Conservation (phyloP, 768 basidiomycete genomes). For the Amanita thiersii region DNA sequence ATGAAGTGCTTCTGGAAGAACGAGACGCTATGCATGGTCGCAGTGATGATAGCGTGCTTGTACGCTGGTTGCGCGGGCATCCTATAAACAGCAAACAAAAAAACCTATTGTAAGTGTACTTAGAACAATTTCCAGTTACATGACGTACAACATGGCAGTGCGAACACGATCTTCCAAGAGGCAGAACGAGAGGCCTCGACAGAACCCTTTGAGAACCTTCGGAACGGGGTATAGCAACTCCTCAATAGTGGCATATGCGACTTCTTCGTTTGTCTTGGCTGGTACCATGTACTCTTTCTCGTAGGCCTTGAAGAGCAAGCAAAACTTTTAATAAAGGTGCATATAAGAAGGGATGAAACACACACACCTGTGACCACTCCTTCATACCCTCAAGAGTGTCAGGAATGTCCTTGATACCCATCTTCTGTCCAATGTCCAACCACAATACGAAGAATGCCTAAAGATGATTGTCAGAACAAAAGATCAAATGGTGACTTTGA, state of each 20-base stretch:
- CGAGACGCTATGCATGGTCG: slow-evolving; percentile 15
- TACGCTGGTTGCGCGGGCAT: slow-evolving; percentile 27
- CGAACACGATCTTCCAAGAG: slow-evolving; percentile 36
- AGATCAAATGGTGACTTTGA: neutral
- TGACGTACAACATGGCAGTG: slow-evolving; percentile 39
- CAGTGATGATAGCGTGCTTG: slow-evolving; percentile 19
- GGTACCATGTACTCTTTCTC: slow-evolving; percentile 35
- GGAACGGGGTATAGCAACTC: slow-evolving; percentile 34
- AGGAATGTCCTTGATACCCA: slow-evolving; percentile 42
- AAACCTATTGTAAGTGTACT: neutral
- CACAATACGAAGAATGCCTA: slow-evolving; percentile 36
- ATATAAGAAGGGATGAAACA: neutral
- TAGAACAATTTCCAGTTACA: neutral
- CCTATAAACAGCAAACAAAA: slow-evolving; percentile 22
- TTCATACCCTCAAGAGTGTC: slow-evolving; percentile 26
- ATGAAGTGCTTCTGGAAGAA: slow-evolving; percentile 29
- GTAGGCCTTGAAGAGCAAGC: slow-evolving; percentile 23
- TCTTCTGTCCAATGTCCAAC: slow-evolving; percentile 35
- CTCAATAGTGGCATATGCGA: slow-evolving; percentile 30
- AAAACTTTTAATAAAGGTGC: neutral
- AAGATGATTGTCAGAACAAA: neutral
- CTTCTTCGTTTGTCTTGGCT: slow-evolving; percentile 26
- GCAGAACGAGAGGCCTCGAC: slow-evolving; percentile 22
- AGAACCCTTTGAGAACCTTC: slow-evolving; percentile 24
- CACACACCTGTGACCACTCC: slow-evolving; percentile 30